Base-by-base conservation (phyloP, 2,329 filamentous ascomycete species). In the Penicillium sp. region DNA sequence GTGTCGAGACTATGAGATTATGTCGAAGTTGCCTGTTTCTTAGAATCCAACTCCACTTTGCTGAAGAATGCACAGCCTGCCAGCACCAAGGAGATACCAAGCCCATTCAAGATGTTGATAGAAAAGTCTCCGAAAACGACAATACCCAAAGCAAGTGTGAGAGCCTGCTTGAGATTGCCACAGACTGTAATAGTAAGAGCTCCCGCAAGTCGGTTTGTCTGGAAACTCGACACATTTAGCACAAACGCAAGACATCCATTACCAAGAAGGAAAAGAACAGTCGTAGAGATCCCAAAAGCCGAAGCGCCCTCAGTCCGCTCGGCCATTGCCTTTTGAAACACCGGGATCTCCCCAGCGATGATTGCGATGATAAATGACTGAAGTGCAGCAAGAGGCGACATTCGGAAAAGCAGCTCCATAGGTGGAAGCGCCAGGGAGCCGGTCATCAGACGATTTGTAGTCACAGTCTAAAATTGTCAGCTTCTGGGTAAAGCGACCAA, bases 401-500 rank as follows among this genome's bases (percentile, higher is more conserved):
- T 58, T 11, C 55, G 55, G 35, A 55, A 58, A 3, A 58, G 31
- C 1, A 58, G 53, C 18, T 58, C 55, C 53, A 58, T 50, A 10
- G 55, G 55, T 1, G 55, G 53, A 14, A 58, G 53, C 1, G 53
- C 46, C 11, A 58, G 44, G 4, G 55, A 58, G 2, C 55, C 55
- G 27, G 55, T 58, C 53, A 58, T 51, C 5, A 58, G 47, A 5
- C 55, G 53, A 16, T 58, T 58, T 11, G 55, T 58, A 1, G 52
- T 58, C 7, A 58, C 52, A 14, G 53, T 58, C 55, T 58, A 25
- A 2, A 31, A n/a, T n/a, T 1, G 13, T 33, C 5, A 33, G 30
- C 13, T 33, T 33, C 30, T 13, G 13, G 2, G 13, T 33, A 33
- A 13, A 28, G 14, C 13, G 13, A n/a, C n/a, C 14, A 8, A 5